These are phyloP conservation scores for Populus ilicifolia DNA, from an alignment of 345 rosid species.

Conservation along the genomic window DNA sequence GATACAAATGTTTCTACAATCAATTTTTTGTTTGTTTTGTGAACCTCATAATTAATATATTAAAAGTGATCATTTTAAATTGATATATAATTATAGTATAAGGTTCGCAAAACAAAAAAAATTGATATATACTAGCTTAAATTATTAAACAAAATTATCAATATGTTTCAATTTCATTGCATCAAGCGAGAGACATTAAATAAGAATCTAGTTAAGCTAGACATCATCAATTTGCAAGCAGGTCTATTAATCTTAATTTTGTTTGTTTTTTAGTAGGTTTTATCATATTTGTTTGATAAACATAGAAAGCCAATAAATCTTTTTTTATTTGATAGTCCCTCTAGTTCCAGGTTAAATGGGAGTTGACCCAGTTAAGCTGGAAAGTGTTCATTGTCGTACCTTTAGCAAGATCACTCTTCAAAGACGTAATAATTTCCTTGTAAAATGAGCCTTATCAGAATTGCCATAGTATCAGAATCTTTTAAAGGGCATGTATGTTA, in stretches of 20 bases:
- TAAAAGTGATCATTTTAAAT: too few species aligned
- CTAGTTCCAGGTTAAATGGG: background rate
- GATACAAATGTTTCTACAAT: too few species aligned
- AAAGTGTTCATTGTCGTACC: background rate
- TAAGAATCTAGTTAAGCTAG: too few species aligned
- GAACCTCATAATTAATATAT: too few species aligned
- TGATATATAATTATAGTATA: too few species aligned
- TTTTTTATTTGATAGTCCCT: background rate
- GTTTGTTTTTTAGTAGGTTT: background rate
- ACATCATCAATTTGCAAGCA: too few species aligned
- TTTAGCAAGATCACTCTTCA: background rate
- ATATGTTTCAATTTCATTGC: too few species aligned
- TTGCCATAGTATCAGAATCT: background rate
- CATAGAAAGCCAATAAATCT: background rate
- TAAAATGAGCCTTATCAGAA: background rate
- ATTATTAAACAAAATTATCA: too few species aligned
- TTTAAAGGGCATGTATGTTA: background rate
- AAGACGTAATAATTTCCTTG: slow-evolving; percentile 2
- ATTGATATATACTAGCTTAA: too few species aligned
- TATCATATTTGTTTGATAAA: background rate
- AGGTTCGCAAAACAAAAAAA: too few species aligned
- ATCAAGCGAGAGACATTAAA: background rate
- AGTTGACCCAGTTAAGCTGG: background rate
- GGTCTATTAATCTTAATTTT: too few species aligned
- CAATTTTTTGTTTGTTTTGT: too few species aligned